A percentile compares a stretch with the other conserved stretches of the same genome.
Conservation (phyloP, 345 rosid species). For the Mercurialis annua region DNA sequence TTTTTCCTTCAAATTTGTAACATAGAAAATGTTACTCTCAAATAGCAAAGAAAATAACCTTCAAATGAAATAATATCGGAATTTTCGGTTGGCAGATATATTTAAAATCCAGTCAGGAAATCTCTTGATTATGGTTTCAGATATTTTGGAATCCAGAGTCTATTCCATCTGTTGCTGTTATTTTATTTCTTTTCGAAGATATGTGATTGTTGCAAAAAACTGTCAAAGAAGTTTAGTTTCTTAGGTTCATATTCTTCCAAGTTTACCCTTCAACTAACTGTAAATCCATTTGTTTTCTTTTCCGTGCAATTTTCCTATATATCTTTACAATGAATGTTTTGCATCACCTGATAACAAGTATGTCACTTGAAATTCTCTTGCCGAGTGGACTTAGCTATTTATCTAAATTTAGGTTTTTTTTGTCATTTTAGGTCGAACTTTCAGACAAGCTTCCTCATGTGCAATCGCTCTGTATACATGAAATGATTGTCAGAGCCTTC, state of each 20-base stretch:
- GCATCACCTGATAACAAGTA: neutral
- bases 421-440: slow-evolving; percentile 29
- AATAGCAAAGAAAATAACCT: neutral
- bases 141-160: neutral
- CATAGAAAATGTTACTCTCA: neutral
- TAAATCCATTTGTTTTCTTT: neutral
- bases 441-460: slow-evolving; percentile 36
- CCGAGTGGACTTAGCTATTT: neutral
- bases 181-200: neutral
- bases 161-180: neutral
- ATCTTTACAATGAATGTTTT: neutral
- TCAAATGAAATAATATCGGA: neutral
- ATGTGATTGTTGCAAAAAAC: neutral
- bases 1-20: neutral
- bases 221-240: no score
- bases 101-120: neutral
- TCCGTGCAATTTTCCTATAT: neutral
- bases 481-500: slow-evolving; percentile 36
- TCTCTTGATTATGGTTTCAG: neutral
- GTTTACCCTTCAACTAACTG: neutral
- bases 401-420: slow-evolving; percentile 8
- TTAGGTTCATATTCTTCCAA: neutral
- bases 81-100: neutral
- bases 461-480: slow-evolving; percentile 36
- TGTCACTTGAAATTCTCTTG: neutral